Conservation (phyloP, 2,329 filamentous ascomycete species). For the Fusarium tjaetaba region DNA sequence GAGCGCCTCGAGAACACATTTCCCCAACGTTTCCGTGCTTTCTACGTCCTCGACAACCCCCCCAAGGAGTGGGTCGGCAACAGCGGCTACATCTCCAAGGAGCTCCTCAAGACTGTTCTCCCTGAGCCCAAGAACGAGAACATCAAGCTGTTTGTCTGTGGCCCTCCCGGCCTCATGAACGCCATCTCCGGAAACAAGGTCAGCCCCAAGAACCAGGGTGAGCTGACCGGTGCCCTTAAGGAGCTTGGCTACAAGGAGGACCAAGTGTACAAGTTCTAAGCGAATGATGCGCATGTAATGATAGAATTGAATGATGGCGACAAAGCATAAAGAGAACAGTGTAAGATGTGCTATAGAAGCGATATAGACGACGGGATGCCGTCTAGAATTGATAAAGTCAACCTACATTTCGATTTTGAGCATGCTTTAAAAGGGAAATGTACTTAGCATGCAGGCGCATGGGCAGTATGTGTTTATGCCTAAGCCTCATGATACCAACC, state of each 20-base stretch:
- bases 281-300: constrained; percentile 2
- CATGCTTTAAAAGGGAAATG: background rate
- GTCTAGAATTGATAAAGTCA: constrained; percentile 38
- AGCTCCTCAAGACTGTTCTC: constrained; percentile 92
- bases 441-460: too few species aligned
- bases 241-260: constrained; percentile 77
- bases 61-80: constrained; percentile 80
- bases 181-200: constrained; percentile 89
- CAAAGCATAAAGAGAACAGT: constrained; percentile 19
- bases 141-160: constrained; percentile 97
- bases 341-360: constrained; percentile 43
- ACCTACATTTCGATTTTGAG: background rate
- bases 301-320: constrained; percentile 13
- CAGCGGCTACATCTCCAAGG: constrained; percentile 87
- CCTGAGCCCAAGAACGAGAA: constrained; percentile 92
- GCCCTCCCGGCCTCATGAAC: constrained; percentile 92
- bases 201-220: constrained; percentile 93
- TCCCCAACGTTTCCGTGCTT: constrained; percentile 93
- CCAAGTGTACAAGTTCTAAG: constrained; percentile 94
- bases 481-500: too few species aligned
- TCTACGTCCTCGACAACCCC: constrained; percentile 91
- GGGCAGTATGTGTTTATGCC: too few species aligned
- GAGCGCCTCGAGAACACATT: constrained; percentile 92
- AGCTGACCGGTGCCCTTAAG: constrained; percentile 82
- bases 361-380: constrained; percentile 33